phyloP scores from a whole-genome alignment of 495 filamentous ascomycete genomes.

The Opeltia flavorubescens region DNA sequence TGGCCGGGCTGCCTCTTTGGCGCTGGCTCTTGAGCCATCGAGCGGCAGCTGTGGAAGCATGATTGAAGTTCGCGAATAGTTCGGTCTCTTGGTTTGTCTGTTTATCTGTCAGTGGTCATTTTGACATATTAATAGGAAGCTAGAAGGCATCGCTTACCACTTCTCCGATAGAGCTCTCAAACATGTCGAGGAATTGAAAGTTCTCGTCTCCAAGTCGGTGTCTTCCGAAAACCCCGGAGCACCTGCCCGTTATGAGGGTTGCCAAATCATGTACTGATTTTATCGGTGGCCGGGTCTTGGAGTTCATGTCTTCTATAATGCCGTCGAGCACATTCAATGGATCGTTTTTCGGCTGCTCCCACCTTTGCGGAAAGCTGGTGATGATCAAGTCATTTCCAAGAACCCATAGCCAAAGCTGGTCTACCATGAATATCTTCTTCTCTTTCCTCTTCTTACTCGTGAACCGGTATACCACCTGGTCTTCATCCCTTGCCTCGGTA shows the following conservation, averaged over 20 bases:
- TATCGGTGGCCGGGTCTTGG: constrained; percentile 50
- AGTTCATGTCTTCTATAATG: constrained; percentile 55
- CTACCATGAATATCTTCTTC: constrained; percentile 61
- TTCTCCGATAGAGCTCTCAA: constrained; percentile 50
- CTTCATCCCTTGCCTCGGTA: constrained; percentile 47
- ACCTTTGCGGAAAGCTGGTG: constrained; percentile 54
- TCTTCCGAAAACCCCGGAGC: constrained; percentile 51
- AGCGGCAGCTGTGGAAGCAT: constrained; percentile 44
- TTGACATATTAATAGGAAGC: not conserved
- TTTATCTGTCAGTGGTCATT: not conserved
- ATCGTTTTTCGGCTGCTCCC: constrained; percentile 58
- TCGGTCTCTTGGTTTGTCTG: constrained; percentile 46
- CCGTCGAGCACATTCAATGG: constrained; percentile 49
- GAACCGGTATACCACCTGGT: constrained; percentile 60
- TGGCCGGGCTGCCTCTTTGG: constrained; percentile 16
- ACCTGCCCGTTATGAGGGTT: constrained; percentile 49
- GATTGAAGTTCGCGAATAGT: constrained; percentile 51
- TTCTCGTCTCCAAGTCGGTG: constrained; percentile 47
- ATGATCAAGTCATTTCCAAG: constrained; percentile 50
- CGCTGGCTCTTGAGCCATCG: constrained; percentile 48
- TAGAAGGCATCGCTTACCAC: constrained; percentile 18
- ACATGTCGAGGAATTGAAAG: constrained; percentile 61
- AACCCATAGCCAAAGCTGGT: constrained; percentile 62
- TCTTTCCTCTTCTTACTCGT: constrained; percentile 29
- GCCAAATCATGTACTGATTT: constrained; percentile 51